Evolutionary conservation across 2,329 filamentous ascomycete species (phyloP).

Genomic region (Talaromyces sp.): DNA sequence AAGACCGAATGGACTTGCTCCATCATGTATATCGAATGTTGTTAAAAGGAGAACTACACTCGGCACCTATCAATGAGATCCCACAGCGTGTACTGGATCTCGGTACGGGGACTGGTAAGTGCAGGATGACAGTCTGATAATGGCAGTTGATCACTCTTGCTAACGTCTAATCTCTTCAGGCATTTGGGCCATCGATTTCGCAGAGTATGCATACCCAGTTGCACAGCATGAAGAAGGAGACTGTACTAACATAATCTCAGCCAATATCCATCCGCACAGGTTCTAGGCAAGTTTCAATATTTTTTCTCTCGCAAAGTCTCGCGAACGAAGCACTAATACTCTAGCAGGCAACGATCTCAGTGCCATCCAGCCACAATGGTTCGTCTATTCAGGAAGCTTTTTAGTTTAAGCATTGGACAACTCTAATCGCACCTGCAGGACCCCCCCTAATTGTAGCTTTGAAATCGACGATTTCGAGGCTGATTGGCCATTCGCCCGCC

Average conservation of each 20-base stretch:
- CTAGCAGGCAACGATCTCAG: constrained; percentile 23
- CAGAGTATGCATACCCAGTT: constrained; percentile 10
- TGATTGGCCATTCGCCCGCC: constrained; percentile 23
- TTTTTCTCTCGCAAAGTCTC: not conserved
- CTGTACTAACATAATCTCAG: not conserved
- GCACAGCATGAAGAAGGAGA: not conserved
- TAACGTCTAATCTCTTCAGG: not conserved
- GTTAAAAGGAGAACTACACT: constrained; percentile 28
- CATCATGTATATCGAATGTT: constrained; percentile 34
- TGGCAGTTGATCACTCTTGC: not conserved
- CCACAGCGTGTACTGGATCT: constrained; percentile 33
- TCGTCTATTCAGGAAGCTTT: not conserved
- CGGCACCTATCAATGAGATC: constrained; percentile 28
- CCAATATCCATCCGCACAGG: constrained; percentile 25
- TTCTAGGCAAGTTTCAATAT: constrained; percentile 10
- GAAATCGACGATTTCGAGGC: constrained; percentile 28
- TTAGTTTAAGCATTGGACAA: not conserved
- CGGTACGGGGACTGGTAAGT: constrained; percentile 31
- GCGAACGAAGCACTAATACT: not conserved
- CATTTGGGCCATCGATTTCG: constrained; percentile 19
- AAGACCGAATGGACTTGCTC: constrained; percentile 34
- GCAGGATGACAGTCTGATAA: not conserved
- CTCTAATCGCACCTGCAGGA: constrained; percentile 18
- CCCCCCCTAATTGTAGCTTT: constrained; percentile 26
- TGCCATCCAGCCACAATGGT: constrained; percentile 25